phyloP scores from a whole-genome alignment of 2,329 filamentous ascomycete species.

The Emydomyces testavorans region DNA sequence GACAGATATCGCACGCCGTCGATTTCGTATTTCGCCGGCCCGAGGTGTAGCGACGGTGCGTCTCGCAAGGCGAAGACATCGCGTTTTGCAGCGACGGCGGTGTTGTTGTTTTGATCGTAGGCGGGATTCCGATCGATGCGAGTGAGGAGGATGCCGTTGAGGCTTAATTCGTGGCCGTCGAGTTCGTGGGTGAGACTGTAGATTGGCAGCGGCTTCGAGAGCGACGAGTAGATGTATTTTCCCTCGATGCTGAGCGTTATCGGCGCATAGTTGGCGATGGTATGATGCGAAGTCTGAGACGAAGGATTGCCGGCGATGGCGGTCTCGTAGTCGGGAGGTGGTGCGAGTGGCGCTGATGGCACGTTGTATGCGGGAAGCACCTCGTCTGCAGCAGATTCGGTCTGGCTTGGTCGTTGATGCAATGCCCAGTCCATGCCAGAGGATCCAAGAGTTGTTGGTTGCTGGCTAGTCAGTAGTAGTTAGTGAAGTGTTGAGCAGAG shows the following conservation, averaged over 20 bases:
- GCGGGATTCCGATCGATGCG: slow-evolving; percentile 12
- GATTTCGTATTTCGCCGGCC: slow-evolving; percentile 14
- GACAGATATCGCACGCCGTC: slow-evolving; percentile 14
- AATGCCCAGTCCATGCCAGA: not conserved
- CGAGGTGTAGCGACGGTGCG: slow-evolving; percentile 6
- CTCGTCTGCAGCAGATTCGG: not conserved
- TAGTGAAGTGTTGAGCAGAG: not conserved
- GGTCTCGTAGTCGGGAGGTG: slow-evolving; percentile 15
- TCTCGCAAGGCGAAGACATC: slow-evolving; percentile 16
- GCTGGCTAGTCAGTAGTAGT: no score
- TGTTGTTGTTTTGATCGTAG: not conserved
- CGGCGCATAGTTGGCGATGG: slow-evolving; percentile 1
- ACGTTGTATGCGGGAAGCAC: slow-evolving; percentile 1
- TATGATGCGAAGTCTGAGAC: not conserved
- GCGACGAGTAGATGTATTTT: slow-evolving; percentile 14
- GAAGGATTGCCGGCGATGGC: not conserved
- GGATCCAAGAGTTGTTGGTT: no score
- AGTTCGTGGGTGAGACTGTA: slow-evolving; percentile 17
- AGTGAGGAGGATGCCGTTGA: slow-evolving; percentile 12
- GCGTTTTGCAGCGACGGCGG: not conserved
- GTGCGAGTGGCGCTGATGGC: not conserved
- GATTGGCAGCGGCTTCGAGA: slow-evolving; percentile 10
- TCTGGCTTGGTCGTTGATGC: not conserved
- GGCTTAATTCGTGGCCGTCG: slow-evolving; percentile 16
- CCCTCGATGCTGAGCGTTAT: slow-evolving; percentile 15